A percentile compares a stretch with the other conserved stretches of the same genome.
Conservation (phyloP, 164 flowering plant species). For the Berberis vulgaris region DNA sequence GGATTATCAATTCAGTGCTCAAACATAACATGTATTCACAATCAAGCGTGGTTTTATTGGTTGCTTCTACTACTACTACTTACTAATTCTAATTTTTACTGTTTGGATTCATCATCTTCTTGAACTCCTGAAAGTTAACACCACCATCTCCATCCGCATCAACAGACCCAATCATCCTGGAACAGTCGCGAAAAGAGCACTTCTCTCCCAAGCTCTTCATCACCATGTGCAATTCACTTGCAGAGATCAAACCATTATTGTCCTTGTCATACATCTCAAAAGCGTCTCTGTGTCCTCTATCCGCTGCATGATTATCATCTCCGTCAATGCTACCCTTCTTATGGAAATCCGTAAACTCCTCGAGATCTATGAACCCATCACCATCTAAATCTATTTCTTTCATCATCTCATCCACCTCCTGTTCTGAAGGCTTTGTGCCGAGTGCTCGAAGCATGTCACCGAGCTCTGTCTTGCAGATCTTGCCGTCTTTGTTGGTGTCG, state of each 20-base stretch:
- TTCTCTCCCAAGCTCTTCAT: slow-evolving; percentile 14
- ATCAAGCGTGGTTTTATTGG: no score
- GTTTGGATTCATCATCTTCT: slow-evolving; percentile 11
- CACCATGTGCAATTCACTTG: slow-evolving; percentile 14
- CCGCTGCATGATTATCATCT: not conserved
- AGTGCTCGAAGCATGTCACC: slow-evolving; percentile 14
- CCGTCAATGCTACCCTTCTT: no score
- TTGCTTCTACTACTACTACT: no score
- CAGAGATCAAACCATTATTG: slow-evolving; percentile 17
- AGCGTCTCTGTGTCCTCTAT: slow-evolving; percentile 9
- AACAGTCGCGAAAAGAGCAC: slow-evolving; percentile 11
- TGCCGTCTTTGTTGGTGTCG: slow-evolving; percentile 21
- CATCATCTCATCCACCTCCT: slow-evolving; percentile 19
- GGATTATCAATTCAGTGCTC: no score
- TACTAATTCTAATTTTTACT: no score
- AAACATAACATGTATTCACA: no score
- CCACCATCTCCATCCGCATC: slow-evolving; percentile 18
- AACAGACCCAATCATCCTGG: slow-evolving; percentile 10
- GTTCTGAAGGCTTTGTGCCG: slow-evolving; percentile 11
- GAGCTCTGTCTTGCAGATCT: slow-evolving; percentile 18
- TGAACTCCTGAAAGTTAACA: slow-evolving; percentile 17
- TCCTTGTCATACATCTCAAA: slow-evolving; percentile 16
- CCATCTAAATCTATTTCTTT: slow-evolving; percentile 18
- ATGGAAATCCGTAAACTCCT: slow-evolving; percentile 18
- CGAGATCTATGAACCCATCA: slow-evolving; percentile 20